Conservation (phyloP, 768 basidiomycete species). For the Grammothele lineata region DNA sequence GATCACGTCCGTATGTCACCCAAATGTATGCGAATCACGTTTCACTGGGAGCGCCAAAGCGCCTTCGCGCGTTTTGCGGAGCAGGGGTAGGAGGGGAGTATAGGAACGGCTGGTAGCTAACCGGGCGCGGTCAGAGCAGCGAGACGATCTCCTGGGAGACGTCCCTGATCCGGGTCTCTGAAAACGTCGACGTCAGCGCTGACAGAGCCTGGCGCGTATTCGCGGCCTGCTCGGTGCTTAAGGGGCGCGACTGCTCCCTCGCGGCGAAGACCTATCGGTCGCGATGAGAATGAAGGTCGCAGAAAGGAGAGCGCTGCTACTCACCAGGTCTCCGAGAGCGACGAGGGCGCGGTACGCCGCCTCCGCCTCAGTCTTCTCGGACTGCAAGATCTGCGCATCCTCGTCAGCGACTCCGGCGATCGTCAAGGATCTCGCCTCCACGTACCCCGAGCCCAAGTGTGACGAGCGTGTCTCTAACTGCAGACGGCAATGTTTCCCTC, state of each 20-base stretch:
- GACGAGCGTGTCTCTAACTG: slow-evolving; percentile 10
- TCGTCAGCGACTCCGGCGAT: background rate
- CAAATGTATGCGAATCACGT: too few species aligned
- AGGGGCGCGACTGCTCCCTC: slow-evolving; percentile 31
- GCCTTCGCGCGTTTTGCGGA: too few species aligned
- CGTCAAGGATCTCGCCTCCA: background rate
- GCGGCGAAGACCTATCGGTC: slow-evolving; percentile 45
- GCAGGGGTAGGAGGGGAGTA: too few species aligned
- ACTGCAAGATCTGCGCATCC: slow-evolving; percentile 41
- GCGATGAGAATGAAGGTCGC: background rate
- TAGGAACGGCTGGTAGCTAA: too few species aligned
- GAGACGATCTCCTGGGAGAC: slow-evolving; percentile 15
- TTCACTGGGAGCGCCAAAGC: too few species aligned
- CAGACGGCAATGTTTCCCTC: slow-evolving; percentile 35
- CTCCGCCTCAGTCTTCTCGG: slow-evolving; percentile 57
- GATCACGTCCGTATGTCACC: too few species aligned
- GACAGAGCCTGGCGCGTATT: slow-evolving; percentile 38
- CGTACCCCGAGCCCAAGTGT: slow-evolving; percentile 39
- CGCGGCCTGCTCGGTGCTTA: slow-evolving; percentile 37
- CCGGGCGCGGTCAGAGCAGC: too few species aligned
- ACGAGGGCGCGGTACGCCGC: slow-evolving; percentile 67
- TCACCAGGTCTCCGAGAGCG: slow-evolving; percentile 71
- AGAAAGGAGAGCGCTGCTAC: background rate
- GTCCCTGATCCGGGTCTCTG: slow-evolving; percentile 54
- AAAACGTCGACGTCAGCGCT: slow-evolving; percentile 42